Base-by-base conservation (phyloP, 2,329 filamentous ascomycete species). In the Aspergillus tamarii region DNA sequence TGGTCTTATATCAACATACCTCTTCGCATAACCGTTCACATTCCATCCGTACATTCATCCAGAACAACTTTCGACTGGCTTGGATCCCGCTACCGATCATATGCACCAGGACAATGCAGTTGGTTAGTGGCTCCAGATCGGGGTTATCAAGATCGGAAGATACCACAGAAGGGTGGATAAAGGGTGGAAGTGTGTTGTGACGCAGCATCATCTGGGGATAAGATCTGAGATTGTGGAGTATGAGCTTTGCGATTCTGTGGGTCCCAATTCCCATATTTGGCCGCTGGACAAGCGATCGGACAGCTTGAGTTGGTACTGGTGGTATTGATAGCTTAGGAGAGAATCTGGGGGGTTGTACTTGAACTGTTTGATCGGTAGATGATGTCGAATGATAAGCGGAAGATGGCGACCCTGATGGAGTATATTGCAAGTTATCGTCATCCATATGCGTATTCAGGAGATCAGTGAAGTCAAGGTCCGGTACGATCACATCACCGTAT, bases 11-110 rank as follows among this genome's bases (percentile, higher is more conserved):
- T 48, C 11, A n/a, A 72, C 73, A 14, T 72, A 81, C 78, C 67
- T 78, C 75, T 66, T 66, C 67, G 60, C 61, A 69, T 3, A 81
- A 60, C 7, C 74, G 72, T 68, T 83, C 80, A 68, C 81, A 83
- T 66, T 84, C 81, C 28, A 74, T 52, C 28, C 70, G 66, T 26
- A 83, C 79, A 66, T 82, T 82, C 58, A 73, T 78, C 81, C 81
- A 83, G 60, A 83, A 81, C 26, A 83, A 61, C 59, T 77, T 81
- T 59, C 76, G 74, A 67, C 73, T 78, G 0, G 76, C 76, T 52
- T 45, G 34, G 14, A 32, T 10, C 11, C 28, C 26, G 55, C 36
- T 45, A n/a, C 23, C 39, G 11, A 41, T 26, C 55, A 57, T 46
- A 28, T 45, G 36, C 1, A 57, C 39, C n/a, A 57, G 19, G 4